Percentiles rank a stretch among this genome's conserved stretches.
These are phyloP conservation scores for Pyracantha coccinea DNA, from an alignment of 331 rosid species.

Conservation along the genomic window DNA sequence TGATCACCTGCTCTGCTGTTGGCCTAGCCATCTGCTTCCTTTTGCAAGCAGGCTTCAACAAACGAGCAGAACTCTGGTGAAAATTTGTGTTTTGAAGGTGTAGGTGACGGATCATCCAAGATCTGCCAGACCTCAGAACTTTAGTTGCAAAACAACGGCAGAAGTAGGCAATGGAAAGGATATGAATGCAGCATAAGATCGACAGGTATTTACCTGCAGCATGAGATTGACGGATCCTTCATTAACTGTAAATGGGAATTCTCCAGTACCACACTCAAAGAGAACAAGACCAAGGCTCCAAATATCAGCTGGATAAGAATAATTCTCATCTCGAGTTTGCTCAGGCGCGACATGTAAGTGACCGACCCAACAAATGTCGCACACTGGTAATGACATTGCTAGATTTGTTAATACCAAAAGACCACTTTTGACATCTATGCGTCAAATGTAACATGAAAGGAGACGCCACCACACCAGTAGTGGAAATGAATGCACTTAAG, in stretches of 20 bases:
- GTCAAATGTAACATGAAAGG: neutral
- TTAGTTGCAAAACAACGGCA: slow-evolving; percentile 7
- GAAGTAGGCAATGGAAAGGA: neutral
- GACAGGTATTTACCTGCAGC: slow-evolving; percentile 58
- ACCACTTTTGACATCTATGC: neutral
- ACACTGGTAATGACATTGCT: slow-evolving; percentile 44
- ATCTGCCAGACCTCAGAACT: slow-evolving; percentile 42
- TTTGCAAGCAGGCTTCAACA: slow-evolving; percentile 82
- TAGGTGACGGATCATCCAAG: slow-evolving; percentile 93
- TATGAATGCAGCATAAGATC: too few relatives aligned
- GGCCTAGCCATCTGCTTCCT: slow-evolving; percentile 80
- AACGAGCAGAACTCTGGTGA: slow-evolving; percentile 87
- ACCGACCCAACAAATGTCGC: slow-evolving; percentile 97
- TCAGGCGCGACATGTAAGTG: slow-evolving; percentile 92
- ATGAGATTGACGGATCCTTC: slow-evolving; percentile 95
- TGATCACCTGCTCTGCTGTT: slow-evolving; percentile 80
- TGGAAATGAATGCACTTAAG: neutral
- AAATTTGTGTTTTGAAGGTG: slow-evolving; percentile 64
- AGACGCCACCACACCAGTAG: neutral
- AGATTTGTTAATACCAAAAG: neutral
- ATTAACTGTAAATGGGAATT: slow-evolving; percentile 82
- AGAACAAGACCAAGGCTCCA: slow-evolving; percentile 99
- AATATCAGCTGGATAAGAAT: slow-evolving; percentile 96
- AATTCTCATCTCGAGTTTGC: slow-evolving; percentile 80
- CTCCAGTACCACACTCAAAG: slow-evolving; percentile 96